phyloP scores from a whole-genome alignment of 306 rosid species.

The Acmispon strigosus region DNA sequence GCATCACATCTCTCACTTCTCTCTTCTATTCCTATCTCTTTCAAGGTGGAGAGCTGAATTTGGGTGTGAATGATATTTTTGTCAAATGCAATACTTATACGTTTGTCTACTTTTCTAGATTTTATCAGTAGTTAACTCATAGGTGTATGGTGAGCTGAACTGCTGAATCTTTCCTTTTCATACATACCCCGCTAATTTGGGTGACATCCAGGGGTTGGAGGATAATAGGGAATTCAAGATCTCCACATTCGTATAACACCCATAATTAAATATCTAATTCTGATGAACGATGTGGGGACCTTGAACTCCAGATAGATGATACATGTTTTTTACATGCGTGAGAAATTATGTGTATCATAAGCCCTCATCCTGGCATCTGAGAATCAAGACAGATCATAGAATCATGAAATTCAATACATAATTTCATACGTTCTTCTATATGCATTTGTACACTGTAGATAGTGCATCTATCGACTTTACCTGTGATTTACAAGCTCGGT shows the following conservation, averaged over 20 bases:
- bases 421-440: neutral
- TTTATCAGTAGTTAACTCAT: neutral
- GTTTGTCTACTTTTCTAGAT: neutral
- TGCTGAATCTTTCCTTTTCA: neutral
- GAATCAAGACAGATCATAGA: neutral
- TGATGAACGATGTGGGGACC: neutral
- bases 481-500: conserved; percentile 72
- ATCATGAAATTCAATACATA: conserved; percentile 2
- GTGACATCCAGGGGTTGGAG: neutral
- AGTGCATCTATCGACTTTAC: conserved; percentile 33
- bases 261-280: neutral
- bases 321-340: neutral
- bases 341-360: neutral
- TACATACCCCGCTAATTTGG: neutral
- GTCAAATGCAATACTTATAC: neutral
- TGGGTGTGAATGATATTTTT: too few species aligned
- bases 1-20: too few species aligned
- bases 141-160: too few species aligned
- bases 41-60: too few species aligned
- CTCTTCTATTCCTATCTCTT: too few species aligned
- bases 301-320: neutral
- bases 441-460: neutral
- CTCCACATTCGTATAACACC: neutral
- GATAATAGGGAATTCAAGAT: neutral
- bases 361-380: neutral